Evolutionary conservation across 192 early-diverging fungal genomes (phyloP).

Genomic region (Coemansia sp.): DNA sequence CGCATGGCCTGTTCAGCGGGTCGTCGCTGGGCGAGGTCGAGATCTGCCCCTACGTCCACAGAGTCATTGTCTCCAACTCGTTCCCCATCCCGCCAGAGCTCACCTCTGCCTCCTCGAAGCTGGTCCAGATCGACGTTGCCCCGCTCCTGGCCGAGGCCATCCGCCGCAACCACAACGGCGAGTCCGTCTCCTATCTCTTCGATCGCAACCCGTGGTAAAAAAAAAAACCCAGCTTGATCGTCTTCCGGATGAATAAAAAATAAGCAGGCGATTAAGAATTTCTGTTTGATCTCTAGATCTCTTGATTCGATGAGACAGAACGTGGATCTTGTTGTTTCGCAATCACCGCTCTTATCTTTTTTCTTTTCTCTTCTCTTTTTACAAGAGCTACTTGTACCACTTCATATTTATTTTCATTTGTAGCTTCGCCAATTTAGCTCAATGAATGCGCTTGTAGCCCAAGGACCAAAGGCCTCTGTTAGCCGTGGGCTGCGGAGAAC

Average conservation of each 20-base stretch:
- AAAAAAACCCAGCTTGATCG: too few species aligned
- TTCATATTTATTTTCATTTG: too few species aligned
- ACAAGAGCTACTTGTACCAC: too few species aligned
- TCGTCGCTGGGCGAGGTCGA: conserved; percentile 84
- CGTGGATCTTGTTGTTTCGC: too few species aligned
- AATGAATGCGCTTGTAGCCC: background rate
- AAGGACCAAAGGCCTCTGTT: background rate
- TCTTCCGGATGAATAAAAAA: too few species aligned
- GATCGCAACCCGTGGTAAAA: conserved; percentile 44
- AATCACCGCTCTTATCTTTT: too few species aligned
- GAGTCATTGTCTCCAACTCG: conserved; percentile 86
- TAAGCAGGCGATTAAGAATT: too few species aligned
- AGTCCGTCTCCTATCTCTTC: conserved; percentile 91
- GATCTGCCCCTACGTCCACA: conserved; percentile 71
- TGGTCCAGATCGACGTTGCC: conserved; percentile 83
- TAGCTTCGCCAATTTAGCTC: too few species aligned
- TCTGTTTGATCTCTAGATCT: too few species aligned
- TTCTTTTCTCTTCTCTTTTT: too few species aligned
- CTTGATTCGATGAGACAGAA: too few species aligned
- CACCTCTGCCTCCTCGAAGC: conserved; percentile 67
- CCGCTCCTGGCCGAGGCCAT: conserved; percentile 93
- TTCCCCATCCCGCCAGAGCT: conserved; percentile 80
- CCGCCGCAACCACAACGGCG: conserved; percentile 89
- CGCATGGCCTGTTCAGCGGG: conserved; percentile 91
- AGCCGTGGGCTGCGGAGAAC: background rate